These are phyloP conservation scores for Cercospora zeina DNA, from an alignment of 2,329 filamentous ascomycete species.

Conservation along the genomic window DNA sequence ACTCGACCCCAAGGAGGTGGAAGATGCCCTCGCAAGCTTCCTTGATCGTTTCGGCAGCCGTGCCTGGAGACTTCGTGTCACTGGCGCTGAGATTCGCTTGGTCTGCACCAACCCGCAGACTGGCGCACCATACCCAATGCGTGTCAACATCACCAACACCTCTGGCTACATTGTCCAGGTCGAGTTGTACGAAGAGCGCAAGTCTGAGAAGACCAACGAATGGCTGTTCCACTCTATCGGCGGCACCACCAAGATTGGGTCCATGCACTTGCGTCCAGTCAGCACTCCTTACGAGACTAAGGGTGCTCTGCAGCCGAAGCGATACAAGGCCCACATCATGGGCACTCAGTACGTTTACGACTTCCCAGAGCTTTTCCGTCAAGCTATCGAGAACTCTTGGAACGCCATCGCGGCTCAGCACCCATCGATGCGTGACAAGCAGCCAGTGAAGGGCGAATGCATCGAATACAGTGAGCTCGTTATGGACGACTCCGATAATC, in stretches of 20 bases:
- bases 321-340: slow-evolving; percentile 99
- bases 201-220: slow-evolving; percentile 89
- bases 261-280: slow-evolving; percentile 90
- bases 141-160: slow-evolving; percentile 96
- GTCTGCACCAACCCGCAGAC: slow-evolving; percentile 89
- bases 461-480: slow-evolving; percentile 93
- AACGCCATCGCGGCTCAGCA: slow-evolving; percentile 71
- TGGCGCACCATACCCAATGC: slow-evolving; percentile 83
- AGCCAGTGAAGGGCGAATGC: slow-evolving; percentile 84
- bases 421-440: slow-evolving; percentile 71
- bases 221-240: slow-evolving; percentile 99
- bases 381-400: slow-evolving; percentile 97
- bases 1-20: slow-evolving; percentile 82
- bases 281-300: slow-evolving; percentile 94
- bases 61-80: slow-evolving; percentile 93
- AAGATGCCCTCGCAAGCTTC: slow-evolving; percentile 91
- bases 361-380: slow-evolving; percentile 98
- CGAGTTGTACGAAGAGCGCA: slow-evolving; percentile 95
- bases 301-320: slow-evolving; percentile 97
- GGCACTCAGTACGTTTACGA: slow-evolving; percentile 99
- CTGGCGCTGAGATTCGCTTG: slow-evolving; percentile 96
- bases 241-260: slow-evolving; percentile 89
- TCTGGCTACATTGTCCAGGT: slow-evolving; percentile 97
- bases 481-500: slow-evolving; percentile 86
- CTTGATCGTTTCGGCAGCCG: slow-evolving; percentile 93